phyloP scores from a whole-genome alignment of 495 filamentous ascomycete genomes.

The Apiosordaria backusii region DNA sequence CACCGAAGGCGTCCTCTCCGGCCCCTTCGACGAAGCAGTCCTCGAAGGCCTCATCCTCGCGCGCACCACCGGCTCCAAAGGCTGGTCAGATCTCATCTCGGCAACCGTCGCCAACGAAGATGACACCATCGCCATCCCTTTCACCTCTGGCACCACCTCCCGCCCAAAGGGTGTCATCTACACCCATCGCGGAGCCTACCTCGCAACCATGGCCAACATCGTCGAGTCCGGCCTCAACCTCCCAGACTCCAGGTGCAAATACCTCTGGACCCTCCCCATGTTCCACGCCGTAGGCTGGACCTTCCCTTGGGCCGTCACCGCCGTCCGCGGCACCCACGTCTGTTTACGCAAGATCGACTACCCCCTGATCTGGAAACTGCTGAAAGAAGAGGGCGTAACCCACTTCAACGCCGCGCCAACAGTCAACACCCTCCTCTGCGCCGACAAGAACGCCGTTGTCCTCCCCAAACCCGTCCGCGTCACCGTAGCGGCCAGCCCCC shows the following conservation, averaged over 20 bases:
- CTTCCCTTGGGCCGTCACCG: constrained; percentile 85
- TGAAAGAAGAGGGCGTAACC: constrained; percentile 80
- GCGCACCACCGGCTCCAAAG: constrained; percentile 52
- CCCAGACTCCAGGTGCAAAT: constrained; percentile 63
- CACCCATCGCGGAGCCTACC: constrained; percentile 81
- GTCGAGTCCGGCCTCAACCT: constrained; percentile 83
- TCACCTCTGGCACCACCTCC: constrained; percentile 92
- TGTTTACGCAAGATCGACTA: constrained; percentile 95
- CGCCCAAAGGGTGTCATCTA: constrained; percentile 91
- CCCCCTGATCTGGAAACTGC: constrained; percentile 78
- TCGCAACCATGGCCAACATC: constrained; percentile 79
- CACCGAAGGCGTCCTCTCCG: constrained; percentile 66
- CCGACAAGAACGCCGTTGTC: constrained; percentile 61
- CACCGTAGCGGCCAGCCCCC: constrained; percentile 89
- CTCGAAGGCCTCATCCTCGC: constrained; percentile 76
- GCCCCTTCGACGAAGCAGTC: constrained; percentile 81
- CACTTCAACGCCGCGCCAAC: constrained; percentile 97
- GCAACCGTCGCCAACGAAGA: constrained; percentile 68
- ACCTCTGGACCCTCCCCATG: constrained; percentile 93
- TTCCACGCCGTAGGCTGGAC: constrained; percentile 95
- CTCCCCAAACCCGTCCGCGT: constrained; percentile 74
- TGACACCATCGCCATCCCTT: constrained; percentile 69
- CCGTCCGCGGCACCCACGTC: constrained; percentile 89
- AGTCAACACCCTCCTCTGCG: constrained; percentile 90
- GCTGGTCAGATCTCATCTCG: constrained; percentile 73